Percentiles rank a stretch among this genome's conserved stretches.
phyloP scores from a whole-genome alignment of 1,284 basidiomycete genomes.

The Tilletia indica region DNA sequence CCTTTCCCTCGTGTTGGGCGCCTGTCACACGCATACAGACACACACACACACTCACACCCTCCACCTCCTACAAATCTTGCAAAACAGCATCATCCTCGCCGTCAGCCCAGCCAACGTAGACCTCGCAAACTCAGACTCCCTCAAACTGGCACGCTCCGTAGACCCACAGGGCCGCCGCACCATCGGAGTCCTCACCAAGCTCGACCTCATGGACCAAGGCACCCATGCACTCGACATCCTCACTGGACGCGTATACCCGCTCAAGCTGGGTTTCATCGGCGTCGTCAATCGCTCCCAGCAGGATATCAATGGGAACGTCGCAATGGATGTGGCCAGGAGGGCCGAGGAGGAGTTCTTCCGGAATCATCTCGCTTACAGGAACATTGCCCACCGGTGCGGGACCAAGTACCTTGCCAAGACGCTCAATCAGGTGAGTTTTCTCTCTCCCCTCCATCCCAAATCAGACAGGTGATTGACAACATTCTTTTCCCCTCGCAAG shows the following conservation, averaged over 20 bases:
- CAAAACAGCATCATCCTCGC: slow-evolving; percentile 79
- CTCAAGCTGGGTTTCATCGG: slow-evolving; percentile 97
- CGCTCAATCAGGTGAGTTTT: slow-evolving; percentile 69
- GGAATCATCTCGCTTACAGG: slow-evolving; percentile 81
- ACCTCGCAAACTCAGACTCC: slow-evolving; percentile 95
- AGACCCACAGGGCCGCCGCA: slow-evolving; percentile 90
- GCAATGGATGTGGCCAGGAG: slow-evolving; percentile 79
- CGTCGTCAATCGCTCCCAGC: slow-evolving; percentile 93
- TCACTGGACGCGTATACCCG: slow-evolving; percentile 93
- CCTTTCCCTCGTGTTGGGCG: not conserved
- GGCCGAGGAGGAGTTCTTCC: slow-evolving; percentile 89
- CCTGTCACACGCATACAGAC: too few species aligned
- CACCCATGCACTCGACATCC: slow-evolving; percentile 91
- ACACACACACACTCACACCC: slow-evolving; percentile 17
- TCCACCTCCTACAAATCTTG: slow-evolving; percentile 50
- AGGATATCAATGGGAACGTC: slow-evolving; percentile 90
- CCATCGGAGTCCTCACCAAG: slow-evolving; percentile 93
- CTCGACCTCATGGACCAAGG: slow-evolving; percentile 98
- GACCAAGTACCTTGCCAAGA: slow-evolving; percentile 89
- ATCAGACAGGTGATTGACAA: not conserved
- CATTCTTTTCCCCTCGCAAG: not conserved
- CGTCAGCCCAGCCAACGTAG: slow-evolving; percentile 94
- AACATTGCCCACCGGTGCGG: slow-evolving; percentile 97
- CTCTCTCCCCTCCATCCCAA: not conserved
- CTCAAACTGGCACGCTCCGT: slow-evolving; percentile 92